Evolutionary conservation across 345 rosid genomes (phyloP).

Genomic region (Eucalyptus shirleyi): DNA sequence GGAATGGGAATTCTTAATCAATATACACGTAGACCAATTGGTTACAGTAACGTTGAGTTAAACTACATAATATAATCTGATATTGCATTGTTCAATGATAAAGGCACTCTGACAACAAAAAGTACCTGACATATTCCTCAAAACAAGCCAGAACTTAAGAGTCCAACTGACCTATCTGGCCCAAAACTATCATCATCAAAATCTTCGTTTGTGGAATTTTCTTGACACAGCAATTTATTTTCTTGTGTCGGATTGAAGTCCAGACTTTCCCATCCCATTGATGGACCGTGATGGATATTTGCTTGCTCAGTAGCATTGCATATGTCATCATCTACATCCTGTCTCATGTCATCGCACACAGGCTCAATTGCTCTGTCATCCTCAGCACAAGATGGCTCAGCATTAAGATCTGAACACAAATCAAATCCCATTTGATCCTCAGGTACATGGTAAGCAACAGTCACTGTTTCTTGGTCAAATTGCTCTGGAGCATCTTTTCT

Average conservation of each 20-base stretch:
- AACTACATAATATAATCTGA: not conserved
- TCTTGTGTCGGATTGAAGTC: conserved; percentile 36
- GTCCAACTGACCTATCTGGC: conserved; percentile 33
- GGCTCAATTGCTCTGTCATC: conserved; percentile 34
- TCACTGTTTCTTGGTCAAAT: conserved; percentile 59
- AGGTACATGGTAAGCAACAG: conserved; percentile 47
- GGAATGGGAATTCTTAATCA: not conserved
- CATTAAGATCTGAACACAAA: conserved; percentile 55
- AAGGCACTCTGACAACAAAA: not conserved
- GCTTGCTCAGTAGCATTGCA: conserved; percentile 23
- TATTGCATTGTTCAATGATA: not conserved
- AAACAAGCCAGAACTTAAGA: conserved; percentile 30
- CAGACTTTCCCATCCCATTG: conserved; percentile 49
- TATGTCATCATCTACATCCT: conserved; percentile 41
- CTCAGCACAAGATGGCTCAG: conserved; percentile 30
- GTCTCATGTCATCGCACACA: conserved; percentile 22
- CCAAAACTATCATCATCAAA: conserved; percentile 68
- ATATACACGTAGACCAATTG: not conserved
- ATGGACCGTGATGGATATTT: conserved; percentile 18
- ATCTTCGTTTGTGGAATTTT: conserved; percentile 80
- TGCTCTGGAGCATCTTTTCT: conserved; percentile 85
- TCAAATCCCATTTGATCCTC: conserved; percentile 59
- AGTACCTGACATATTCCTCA: conserved; percentile 44
- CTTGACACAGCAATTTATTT: conserved; percentile 61
- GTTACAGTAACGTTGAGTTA: not conserved